Conservation (phyloP, 371 early-diverging fungal genomes). For the Enterocytospora artemiae region DNA sequence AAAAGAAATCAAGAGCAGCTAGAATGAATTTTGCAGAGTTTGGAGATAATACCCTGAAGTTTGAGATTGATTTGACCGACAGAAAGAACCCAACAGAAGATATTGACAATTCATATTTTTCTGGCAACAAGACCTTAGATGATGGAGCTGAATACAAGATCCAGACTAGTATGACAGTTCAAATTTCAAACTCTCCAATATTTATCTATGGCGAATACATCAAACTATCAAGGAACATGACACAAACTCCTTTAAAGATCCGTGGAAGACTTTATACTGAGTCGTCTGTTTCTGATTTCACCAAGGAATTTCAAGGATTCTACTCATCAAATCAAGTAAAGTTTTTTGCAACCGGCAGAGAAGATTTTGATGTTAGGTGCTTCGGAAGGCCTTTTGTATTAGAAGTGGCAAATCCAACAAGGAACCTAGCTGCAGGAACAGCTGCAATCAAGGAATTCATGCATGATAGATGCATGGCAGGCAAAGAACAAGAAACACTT, state of each 20-base stretch:
- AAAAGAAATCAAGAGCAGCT: not conserved
- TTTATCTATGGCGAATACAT: conserved; percentile 62
- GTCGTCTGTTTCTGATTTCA: conserved; percentile 69
- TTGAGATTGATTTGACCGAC: not conserved
- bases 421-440: conserved; percentile 71
- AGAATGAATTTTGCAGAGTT: not conserved
- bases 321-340: conserved; percentile 57
- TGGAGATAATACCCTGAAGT: not conserved
- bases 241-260: conserved; percentile 74
- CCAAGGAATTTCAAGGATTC: conserved; percentile 60
- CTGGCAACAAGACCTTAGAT: too few species aligned
- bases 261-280: conserved; percentile 64
- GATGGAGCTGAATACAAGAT: too few species aligned
- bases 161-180: conserved; percentile 12
- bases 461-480: too few species aligned
- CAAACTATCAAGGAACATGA: conserved; percentile 69
- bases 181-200: conserved; percentile 21
- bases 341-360: conserved; percentile 77
- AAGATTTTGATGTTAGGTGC: conserved; percentile 90
- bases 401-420: conserved; percentile 69
- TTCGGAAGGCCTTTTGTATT: conserved; percentile 86
- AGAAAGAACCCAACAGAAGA: not conserved
- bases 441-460: conserved; percentile 70
- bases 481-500: not conserved
- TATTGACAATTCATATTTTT: too few species aligned